Evolutionary conservation across 2,329 filamentous ascomycete genomes (phyloP).

Genomic region (Ophiocordyceps unilateralis): DNA sequence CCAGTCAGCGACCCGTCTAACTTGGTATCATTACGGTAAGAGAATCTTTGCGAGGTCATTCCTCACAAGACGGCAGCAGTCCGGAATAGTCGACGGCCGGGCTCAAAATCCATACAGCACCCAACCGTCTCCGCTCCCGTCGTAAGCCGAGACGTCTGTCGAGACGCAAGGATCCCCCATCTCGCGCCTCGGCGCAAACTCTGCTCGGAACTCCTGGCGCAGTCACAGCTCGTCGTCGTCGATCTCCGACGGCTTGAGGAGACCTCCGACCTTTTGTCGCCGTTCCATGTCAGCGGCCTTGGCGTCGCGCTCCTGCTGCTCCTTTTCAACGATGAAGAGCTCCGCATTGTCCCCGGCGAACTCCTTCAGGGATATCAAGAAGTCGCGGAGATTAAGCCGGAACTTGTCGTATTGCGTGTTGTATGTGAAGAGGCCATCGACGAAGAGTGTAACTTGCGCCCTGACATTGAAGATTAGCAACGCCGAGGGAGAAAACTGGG

Average conservation of each 20-base stretch:
- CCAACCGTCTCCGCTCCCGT: constrained; percentile 37
- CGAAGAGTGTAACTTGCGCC: constrained; percentile 75
- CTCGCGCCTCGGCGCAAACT: constrained; percentile 29
- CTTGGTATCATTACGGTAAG: constrained; percentile 10
- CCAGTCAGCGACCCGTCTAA: constrained; percentile 3
- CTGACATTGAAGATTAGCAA: constrained; percentile 22
- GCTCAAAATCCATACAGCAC: constrained; percentile 43
- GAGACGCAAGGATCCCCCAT: constrained; percentile 5
- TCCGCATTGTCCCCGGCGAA: constrained; percentile 93
- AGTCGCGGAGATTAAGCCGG: constrained; percentile 89
- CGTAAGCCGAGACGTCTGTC: constrained; percentile 9
- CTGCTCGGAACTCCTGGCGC: constrained; percentile 45
- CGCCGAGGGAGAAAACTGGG: background rate
- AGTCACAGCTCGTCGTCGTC: constrained; percentile 88
- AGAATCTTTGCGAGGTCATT: constrained; percentile 1
- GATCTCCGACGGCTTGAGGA: constrained; percentile 94
- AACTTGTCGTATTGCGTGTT: constrained; percentile 88
- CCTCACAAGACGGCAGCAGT: background rate
- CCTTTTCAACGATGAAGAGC: constrained; percentile 83
- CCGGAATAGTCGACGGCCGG: background rate
- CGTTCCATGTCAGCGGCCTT: constrained; percentile 82
- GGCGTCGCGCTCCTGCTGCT: constrained; percentile 73
- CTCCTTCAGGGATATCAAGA: constrained; percentile 92
- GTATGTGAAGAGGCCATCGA: constrained; percentile 71
- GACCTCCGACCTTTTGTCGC: constrained; percentile 83